Evolutionary conservation across 441 rosid species (phyloP), one percentile per base, ranked within the genome.

Genomic region (Lepidium campestre): DNA sequence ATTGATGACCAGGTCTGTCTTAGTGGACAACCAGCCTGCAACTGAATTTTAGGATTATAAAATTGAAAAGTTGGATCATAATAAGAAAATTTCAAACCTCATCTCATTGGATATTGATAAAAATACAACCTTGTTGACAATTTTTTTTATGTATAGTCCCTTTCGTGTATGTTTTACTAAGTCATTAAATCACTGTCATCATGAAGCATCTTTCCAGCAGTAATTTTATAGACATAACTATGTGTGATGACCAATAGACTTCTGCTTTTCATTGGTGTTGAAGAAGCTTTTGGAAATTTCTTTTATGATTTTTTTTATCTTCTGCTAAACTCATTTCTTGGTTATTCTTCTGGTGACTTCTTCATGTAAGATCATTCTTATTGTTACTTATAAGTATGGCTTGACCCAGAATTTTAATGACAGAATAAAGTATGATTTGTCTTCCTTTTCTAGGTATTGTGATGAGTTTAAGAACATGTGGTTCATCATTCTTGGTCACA

Each of bases 401-500:
- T 71, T 71, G 75, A 63, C 60, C 70, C 48, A 39, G 23, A 18
- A 2, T 7, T 64, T 62, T 31, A n/a, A n/a, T n/a, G n/a, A 36
- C 56, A 53, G 11, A 10, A 35, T 44, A 34, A 44, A 54, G 35
- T 36, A 56, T 20, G 53, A 6, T 20, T 23, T 20, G 46, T 56
- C 59, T 64, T 71, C 59, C 70, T 47, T 71, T 31, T 39, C 29
- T 47, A 57, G 75, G 60, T 65, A 32, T 41, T 17, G 0, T 46
- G 71, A 57, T 65, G 75, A 65, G 45, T 65, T 57, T 71, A 57
- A 72, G 59, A 57, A 40, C 54, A 71, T 13, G 32, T 17, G 7
- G 67, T 68, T 78, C 49, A 48, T 62, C 75, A 44, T 79, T 86
- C 25, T 60, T 75, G 55, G 67, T 75, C 18, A 68, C 77, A 2